phyloP scores from a whole-genome alignment of 352 stramenopile species.

The Phytophthora europaea region DNA sequence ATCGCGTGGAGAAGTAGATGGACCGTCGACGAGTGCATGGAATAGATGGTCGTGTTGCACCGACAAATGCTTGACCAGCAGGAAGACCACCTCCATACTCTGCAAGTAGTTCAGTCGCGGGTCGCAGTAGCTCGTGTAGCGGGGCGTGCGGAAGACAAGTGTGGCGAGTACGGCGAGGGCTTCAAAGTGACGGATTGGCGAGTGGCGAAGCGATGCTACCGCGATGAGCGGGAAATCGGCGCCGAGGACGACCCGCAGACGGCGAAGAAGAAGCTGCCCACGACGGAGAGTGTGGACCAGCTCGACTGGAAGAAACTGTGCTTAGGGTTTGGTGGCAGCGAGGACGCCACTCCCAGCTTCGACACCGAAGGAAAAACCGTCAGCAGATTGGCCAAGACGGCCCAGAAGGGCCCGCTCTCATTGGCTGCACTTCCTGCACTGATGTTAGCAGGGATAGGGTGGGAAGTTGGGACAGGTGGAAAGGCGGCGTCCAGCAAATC shows the following conservation, averaged over 20 bases:
- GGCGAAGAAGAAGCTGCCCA: not conserved
- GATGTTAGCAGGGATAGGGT: not conserved
- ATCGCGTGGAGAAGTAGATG: slow-evolving; percentile 41
- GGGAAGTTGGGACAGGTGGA: not conserved
- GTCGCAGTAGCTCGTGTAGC: slow-evolving; percentile 98
- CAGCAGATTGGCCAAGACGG: not conserved
- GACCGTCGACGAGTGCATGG: not conserved
- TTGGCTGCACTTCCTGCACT: not conserved
- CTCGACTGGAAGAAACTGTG: not conserved
- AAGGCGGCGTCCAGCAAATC: no score
- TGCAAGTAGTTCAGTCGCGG: slow-evolving; percentile 98
- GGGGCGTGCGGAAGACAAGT: slow-evolving; percentile 40
- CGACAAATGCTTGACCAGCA: slow-evolving; percentile 94
- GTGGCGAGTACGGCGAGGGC: not conserved
- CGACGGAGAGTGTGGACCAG: not conserved
- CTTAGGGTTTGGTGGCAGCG: not conserved
- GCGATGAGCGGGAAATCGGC: not conserved
- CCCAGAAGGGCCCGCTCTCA: not conserved
- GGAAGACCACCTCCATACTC: slow-evolving; percentile 98
- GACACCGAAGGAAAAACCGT: not conserved
- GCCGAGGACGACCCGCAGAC: not conserved
- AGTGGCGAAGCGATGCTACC: not conserved
- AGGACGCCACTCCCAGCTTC: not conserved
- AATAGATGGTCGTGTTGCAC: slow-evolving; percentile 64
- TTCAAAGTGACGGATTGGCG: not conserved